phyloP scores from a whole-genome alignment of 352 stramenopile species.

The Pythium guiyangense region DNA sequence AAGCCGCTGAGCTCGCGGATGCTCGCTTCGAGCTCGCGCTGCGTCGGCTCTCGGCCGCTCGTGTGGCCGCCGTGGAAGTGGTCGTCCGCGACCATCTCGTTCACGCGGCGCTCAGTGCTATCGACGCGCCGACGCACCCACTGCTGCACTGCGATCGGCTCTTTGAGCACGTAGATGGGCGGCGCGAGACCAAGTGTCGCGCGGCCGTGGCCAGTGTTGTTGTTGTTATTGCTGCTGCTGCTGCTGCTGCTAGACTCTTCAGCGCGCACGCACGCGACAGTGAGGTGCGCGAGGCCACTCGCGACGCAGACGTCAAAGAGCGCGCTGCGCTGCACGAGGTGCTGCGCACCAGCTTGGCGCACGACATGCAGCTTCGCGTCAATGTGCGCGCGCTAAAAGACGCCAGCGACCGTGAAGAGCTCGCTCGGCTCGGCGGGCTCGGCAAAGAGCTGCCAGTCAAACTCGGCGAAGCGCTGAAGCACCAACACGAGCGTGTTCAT shows the following conservation, averaged over 20 bases:
- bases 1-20: constrained; percentile 67
- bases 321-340: constrained; percentile 59
- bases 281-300: constrained; percentile 62
- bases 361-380: constrained; percentile 43
- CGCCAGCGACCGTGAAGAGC: constrained; percentile 74
- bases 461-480: no score
- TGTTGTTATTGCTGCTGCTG: no score
- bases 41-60: constrained; percentile 18
- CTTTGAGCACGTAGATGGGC: constrained; percentile 68
- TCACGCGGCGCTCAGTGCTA: constrained; percentile 50
- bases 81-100: no score
- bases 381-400: constrained; percentile 67
- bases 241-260: no score
- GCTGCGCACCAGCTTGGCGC: constrained; percentile 13
- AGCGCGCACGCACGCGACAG: constrained; percentile 68
- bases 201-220: background rate
- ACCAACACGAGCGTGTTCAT: constrained; percentile 19
- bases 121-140: constrained; percentile 62
- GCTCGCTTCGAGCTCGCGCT: constrained; percentile 33
- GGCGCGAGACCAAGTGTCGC: constrained; percentile 15
- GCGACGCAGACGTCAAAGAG: constrained; percentile 75
- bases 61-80: no score
- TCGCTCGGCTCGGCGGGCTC: constrained; percentile 83
- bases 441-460: constrained; percentile 7
- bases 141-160: constrained; percentile 79